Percentiles rank a stretch among this genome's conserved stretches.
These are phyloP conservation scores for Auxenochlorella pyrenoidosa DNA, from an alignment of 139 green algal species.

Conservation along the genomic window DNA sequence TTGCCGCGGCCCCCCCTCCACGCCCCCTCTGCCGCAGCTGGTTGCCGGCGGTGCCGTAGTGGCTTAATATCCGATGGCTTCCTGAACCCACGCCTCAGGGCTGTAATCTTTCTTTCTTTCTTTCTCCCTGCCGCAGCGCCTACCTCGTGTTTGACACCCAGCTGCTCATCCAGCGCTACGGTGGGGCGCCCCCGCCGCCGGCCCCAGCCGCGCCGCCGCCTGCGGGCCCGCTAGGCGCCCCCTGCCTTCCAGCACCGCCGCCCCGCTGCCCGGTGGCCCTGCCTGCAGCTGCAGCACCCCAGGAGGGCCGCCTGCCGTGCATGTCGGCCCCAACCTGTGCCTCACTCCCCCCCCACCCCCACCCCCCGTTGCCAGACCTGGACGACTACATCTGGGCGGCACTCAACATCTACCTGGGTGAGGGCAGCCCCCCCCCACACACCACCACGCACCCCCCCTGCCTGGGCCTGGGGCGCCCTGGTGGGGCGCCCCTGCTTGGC, in stretches of 20 bases:
- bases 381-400: constrained; percentile 82
- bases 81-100: not conserved
- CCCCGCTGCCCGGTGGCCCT: not conserved
- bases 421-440: not conserved
- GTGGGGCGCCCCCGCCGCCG: not conserved
- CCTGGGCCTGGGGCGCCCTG: too few relatives aligned
- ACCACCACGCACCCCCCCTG: not conserved
- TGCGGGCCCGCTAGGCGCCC: not conserved
- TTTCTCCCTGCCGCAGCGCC: not conserved
- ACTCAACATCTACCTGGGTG: constrained; percentile 73
- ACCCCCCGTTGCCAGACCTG: constrained; percentile 34
- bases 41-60: too few relatives aligned
- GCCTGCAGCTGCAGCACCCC: too few relatives aligned
- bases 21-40: too few relatives aligned
- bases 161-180: constrained; percentile 10
- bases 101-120: not conserved
- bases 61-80: too few relatives aligned
- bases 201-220: too few relatives aligned
- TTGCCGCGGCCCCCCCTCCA: too few relatives aligned
- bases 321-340: not conserved
- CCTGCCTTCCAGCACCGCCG: not conserved
- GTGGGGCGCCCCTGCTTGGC: not conserved
- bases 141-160: constrained; percentile 21
- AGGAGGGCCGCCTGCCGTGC: too few relatives aligned
- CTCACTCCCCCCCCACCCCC: not conserved